Evolutionary conservation across 495 filamentous ascomycete species (phyloP).

Genomic region (Penicillium riverlandense): DNA sequence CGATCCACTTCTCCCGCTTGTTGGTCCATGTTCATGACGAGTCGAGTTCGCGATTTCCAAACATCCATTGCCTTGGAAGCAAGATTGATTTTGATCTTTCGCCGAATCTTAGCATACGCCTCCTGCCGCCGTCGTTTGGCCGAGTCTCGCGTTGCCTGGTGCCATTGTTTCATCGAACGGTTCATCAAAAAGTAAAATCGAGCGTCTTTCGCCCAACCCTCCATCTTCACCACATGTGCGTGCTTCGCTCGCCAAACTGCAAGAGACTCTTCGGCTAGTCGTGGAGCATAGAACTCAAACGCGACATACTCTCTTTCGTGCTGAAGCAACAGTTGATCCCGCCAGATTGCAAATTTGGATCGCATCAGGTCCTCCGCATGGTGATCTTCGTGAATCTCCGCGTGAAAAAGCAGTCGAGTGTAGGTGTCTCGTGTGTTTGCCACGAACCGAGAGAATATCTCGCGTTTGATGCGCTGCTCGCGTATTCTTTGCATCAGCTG

Average conservation of each 20-base stretch:
- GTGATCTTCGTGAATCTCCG: constrained; percentile 27
- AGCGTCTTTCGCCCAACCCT: constrained; percentile 48
- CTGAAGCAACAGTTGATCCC: constrained; percentile 30
- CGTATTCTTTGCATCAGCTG: constrained; percentile 45
- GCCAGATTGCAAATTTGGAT: constrained; percentile 37
- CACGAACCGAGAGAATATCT: constrained; percentile 36
- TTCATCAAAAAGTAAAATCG: constrained; percentile 53
- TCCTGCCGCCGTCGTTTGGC: constrained; percentile 49
- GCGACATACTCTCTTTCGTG: constrained; percentile 44
- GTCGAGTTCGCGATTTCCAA: constrained; percentile 40
- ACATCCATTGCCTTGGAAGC: constrained; percentile 34
- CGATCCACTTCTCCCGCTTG: constrained; percentile 36
- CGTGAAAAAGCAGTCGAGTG: constrained; percentile 28
- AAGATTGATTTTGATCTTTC: constrained; percentile 51
- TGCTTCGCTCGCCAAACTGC: constrained; percentile 38
- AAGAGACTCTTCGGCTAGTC: constrained; percentile 41
- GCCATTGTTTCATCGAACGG: constrained; percentile 49
- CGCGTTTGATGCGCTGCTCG: constrained; percentile 42
- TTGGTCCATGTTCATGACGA: constrained; percentile 32
- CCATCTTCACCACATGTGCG: constrained; percentile 40
- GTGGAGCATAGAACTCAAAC: constrained; percentile 46
- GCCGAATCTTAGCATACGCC: constrained; percentile 51
- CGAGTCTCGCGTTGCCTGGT: constrained; percentile 39
- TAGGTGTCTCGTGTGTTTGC: constrained; percentile 32
- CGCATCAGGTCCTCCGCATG: constrained; percentile 25